phyloP scores from a whole-genome alignment of 208 protist genomes.

The Leishmania lainsoni region DNA sequence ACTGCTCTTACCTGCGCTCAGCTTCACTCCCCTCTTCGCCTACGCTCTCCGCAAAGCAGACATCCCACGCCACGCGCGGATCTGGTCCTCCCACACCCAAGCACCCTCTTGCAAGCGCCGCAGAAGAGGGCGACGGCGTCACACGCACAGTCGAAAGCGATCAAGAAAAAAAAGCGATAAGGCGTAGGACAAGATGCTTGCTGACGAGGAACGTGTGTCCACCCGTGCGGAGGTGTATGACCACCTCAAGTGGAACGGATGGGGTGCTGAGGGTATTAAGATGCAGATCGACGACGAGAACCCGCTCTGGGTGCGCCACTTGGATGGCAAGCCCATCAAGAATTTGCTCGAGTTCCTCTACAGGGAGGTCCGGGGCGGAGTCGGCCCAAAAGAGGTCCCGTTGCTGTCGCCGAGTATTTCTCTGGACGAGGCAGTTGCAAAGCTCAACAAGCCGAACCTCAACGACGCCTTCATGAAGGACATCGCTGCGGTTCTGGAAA shows the following conservation, averaged over 20 bases:
- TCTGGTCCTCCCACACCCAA: background rate
- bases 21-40: background rate
- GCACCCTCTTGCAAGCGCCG: background rate
- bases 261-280: slow-evolving; percentile 60
- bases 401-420: slow-evolving; percentile 71
- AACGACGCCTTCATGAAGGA: slow-evolving; percentile 86
- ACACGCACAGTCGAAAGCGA: background rate
- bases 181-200: background rate
- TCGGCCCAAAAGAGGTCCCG: slow-evolving; percentile 43
- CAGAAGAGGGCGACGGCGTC: background rate
- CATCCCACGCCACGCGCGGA: background rate
- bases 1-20: background rate
- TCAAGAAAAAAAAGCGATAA: background rate
- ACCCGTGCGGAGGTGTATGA: slow-evolving; percentile 66
- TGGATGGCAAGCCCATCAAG: slow-evolving; percentile 81
- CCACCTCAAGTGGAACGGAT: slow-evolving; percentile 92
- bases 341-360: slow-evolving; percentile 82
- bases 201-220: slow-evolving; percentile 17
- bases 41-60: background rate
- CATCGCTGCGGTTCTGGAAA: slow-evolving; percentile 42
- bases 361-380: slow-evolving; percentile 64
- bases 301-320: slow-evolving; percentile 58
- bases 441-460: slow-evolving; percentile 64
- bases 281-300: slow-evolving; percentile 76
- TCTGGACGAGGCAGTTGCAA: slow-evolving; percentile 68